phyloP scores from a whole-genome alignment of 495 filamentous ascomycete species.

The Xylaria palmicola region DNA sequence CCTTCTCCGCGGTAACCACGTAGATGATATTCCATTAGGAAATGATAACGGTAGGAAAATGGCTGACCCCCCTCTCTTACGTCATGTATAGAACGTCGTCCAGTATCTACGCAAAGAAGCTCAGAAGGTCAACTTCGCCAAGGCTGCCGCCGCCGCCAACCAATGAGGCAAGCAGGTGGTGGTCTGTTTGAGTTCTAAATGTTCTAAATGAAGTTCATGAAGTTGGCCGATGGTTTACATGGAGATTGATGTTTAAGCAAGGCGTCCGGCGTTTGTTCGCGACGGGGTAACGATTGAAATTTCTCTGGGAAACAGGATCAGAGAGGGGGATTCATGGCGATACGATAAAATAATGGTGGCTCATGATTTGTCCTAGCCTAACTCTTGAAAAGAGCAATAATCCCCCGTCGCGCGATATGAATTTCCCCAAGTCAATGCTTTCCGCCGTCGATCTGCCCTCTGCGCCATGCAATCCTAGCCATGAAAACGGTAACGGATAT shows the following conservation, averaged over 20 bases:
- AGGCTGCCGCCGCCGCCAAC: constrained; percentile 20
- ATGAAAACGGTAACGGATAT: neutral
- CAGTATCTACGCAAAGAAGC: constrained; percentile 69
- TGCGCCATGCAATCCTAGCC: constrained; percentile 2
- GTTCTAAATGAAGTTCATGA: neutral
- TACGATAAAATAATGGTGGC: neutral
- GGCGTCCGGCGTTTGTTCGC: neutral
- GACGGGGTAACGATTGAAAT: neutral
- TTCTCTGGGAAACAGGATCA: neutral
- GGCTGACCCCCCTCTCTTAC: neutral
- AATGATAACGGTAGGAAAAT: neutral
- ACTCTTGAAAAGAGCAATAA: neutral
- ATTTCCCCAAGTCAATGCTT: neutral
- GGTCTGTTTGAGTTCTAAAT: too few species aligned
- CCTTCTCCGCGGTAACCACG: neutral
- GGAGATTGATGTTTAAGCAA: neutral
- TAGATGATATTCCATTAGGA: neutral
- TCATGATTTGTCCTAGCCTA: neutral
- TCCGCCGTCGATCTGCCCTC: neutral
- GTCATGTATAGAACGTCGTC: constrained; percentile 60
- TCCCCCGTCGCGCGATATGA: neutral
- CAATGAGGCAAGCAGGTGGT: constrained; percentile 14
- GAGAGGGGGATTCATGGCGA: neutral
- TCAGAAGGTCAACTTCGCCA: constrained; percentile 38
- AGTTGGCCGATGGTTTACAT: neutral